Evolutionary conservation across 2,329 filamentous ascomycete genomes (phyloP).

Genomic region (Corynespora cassiicola): DNA sequence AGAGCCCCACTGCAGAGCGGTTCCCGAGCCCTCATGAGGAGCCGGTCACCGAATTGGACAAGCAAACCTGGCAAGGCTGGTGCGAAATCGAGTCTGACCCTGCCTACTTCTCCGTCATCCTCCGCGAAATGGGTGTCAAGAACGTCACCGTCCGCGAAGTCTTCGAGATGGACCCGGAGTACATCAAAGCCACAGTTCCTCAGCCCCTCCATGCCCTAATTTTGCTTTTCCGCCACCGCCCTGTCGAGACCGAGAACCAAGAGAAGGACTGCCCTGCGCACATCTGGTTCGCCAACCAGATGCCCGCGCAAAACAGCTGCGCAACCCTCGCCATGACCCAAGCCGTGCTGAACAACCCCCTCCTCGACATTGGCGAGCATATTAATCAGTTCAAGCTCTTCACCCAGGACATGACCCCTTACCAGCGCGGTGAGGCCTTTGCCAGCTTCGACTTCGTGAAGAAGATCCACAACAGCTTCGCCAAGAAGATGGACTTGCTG

Average conservation of each 20-base stretch:
- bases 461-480: conserved; percentile 86
- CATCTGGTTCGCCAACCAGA: conserved; percentile 95
- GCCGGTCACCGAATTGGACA: conserved; percentile 46
- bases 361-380: conserved; percentile 71
- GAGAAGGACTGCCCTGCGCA: conserved; percentile 65
- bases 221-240: conserved; percentile 78
- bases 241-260: conserved; percentile 56
- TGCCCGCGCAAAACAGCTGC: conserved; percentile 73
- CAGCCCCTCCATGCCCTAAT: conserved; percentile 77
- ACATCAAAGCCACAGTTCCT: conserved; percentile 32
- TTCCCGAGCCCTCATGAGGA: conserved; percentile 34
- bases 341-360: conserved; percentile 83
- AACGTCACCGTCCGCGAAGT: conserved; percentile 79
- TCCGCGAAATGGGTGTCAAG: conserved; percentile 77
- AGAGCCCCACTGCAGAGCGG: conserved; percentile 4
- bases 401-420: conserved; percentile 72
- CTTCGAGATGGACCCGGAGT: conserved; percentile 67
- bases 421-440: conserved; percentile 77
- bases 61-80: conserved; percentile 70
- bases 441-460: conserved; percentile 79
- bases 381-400: conserved; percentile 75
- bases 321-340: conserved; percentile 93
- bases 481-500: conserved; percentile 64
- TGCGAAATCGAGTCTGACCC: conserved; percentile 90
- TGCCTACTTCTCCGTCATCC: conserved; percentile 83